Evolutionary conservation across 164 flowering plant genomes (phyloP).

Genomic region (Amborella trichopoda): DNA sequence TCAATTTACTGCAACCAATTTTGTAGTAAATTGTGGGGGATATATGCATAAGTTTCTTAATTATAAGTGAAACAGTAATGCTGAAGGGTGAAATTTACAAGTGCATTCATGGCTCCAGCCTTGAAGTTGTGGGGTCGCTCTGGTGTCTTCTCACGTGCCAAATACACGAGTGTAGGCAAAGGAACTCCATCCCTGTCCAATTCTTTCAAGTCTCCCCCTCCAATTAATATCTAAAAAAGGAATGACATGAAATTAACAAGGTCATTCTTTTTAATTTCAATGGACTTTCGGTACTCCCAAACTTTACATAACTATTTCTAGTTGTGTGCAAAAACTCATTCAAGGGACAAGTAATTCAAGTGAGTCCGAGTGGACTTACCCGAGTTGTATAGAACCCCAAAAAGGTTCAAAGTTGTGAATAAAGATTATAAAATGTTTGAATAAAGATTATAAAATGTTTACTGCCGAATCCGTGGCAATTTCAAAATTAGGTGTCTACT

Average conservation of each 20-base stretch:
- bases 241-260: no score
- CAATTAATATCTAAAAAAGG: conserved; percentile 28
- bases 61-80: no score
- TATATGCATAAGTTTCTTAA: not conserved
- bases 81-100: conserved; percentile 20
- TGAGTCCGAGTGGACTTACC: no score
- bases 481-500: no score
- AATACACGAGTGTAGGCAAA: conserved; percentile 38
- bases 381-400: no score
- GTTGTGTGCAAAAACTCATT: no score
- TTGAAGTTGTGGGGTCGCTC: conserved; percentile 33
- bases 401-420: no score
- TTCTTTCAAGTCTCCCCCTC: conserved; percentile 23
- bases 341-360: no score
- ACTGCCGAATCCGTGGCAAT: no score
- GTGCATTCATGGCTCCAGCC: conserved; percentile 48
- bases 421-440: no score
- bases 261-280: not conserved
- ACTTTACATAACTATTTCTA: not conserved
- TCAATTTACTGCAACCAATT: not conserved
- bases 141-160: conserved; percentile 46
- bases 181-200: conserved; percentile 21
- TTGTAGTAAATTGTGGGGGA: not conserved
- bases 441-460: no score
- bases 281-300: not conserved